Evolutionary conservation across 768 basidiomycete species (phyloP).

Genomic region (Stropharia rugosoannulata): DNA sequence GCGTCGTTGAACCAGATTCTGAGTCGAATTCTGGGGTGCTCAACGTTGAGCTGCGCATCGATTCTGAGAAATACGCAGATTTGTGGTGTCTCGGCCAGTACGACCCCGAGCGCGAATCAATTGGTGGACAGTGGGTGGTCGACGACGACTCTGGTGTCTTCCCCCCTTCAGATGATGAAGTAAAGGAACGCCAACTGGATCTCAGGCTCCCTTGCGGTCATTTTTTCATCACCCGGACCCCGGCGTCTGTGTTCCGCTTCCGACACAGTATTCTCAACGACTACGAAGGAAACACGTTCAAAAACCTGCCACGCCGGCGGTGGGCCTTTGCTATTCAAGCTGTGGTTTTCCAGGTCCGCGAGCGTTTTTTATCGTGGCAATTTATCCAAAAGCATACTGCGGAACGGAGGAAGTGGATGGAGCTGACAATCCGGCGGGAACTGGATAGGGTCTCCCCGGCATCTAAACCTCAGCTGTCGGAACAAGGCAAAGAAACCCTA

Average conservation of each 20-base stretch:
- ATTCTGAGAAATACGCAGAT: neutral
- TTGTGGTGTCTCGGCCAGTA: conserved; percentile 5
- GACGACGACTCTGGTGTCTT: neutral
- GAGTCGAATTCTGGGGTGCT: neutral
- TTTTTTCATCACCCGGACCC: conserved; percentile 4
- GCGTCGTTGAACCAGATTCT: neutral
- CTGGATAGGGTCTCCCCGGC: neutral
- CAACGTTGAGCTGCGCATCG: neutral
- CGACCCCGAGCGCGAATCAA: conserved; percentile 3
- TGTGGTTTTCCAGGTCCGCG: neutral
- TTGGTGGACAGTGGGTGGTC: conserved; percentile 8
- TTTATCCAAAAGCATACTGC: neutral
- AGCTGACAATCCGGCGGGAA: neutral
- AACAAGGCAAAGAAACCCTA: conserved; percentile 4
- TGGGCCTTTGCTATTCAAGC: conserved; percentile 13
- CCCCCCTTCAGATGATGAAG: neutral
- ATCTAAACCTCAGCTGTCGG: neutral
- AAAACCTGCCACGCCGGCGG: conserved; percentile 4
- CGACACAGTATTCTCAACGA: conserved; percentile 1
- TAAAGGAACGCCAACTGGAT: neutral
- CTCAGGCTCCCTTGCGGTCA: neutral
- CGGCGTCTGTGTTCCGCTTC: conserved; percentile 2
- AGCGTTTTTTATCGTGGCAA: neutral
- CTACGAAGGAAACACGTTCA: neutral
- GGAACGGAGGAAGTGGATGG: conserved; percentile 8